Evolutionary conservation across 257 asterid species (phyloP).

Genomic region (Parsonsia alboflavescens): DNA sequence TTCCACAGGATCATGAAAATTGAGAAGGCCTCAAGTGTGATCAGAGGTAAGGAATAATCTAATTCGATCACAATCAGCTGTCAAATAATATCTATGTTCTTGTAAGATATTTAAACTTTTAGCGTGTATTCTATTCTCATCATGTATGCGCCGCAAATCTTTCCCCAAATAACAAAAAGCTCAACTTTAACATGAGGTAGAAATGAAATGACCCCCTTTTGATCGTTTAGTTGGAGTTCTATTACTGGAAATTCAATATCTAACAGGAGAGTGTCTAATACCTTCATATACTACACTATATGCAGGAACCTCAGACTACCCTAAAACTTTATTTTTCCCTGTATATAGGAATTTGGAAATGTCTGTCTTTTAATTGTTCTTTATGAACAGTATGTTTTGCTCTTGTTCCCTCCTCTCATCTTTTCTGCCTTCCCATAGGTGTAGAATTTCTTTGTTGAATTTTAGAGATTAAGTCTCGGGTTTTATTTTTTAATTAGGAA

Average conservation of each 20-base stretch:
- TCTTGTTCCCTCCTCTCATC: background rate
- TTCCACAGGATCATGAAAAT: constrained; percentile 90
- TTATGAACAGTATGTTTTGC: too few species aligned
- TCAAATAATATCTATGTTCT: background rate
- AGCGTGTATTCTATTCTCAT: too few species aligned
- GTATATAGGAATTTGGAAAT: too few species aligned
- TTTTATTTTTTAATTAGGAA: background rate
- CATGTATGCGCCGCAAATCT: background rate
- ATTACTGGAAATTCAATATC: too few species aligned
- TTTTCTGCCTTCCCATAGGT: background rate
- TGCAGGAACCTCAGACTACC: too few species aligned
- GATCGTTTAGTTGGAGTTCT: background rate
- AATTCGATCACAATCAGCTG: background rate
- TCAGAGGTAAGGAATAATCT: constrained; percentile 51
- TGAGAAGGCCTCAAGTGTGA: constrained; percentile 87
- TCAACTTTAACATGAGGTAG: background rate
- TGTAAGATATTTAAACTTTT: background rate
- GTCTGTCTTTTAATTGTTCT: too few species aligned
- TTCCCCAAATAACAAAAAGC: too few species aligned
- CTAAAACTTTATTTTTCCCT: too few species aligned
- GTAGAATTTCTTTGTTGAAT: too few species aligned
- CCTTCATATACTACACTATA: too few species aligned
- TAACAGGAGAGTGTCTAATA: too few species aligned
- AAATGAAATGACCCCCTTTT: background rate
- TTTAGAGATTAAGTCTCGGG: background rate